Base-by-base conservation (phyloP, 257 asterid species). In the Euphrasia confusa region DNA sequence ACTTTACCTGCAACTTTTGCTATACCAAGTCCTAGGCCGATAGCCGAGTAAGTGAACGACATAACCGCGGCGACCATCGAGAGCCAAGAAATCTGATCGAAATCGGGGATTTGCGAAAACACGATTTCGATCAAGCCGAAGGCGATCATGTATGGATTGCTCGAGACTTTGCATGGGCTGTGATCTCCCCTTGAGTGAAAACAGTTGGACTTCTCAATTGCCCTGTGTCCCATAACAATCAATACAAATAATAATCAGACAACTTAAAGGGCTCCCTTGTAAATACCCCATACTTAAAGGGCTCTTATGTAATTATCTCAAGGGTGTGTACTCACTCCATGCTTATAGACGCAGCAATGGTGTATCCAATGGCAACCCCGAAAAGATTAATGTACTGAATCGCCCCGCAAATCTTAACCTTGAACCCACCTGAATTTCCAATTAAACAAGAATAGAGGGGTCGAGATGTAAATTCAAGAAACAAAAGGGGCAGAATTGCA, bases 331-430 rank as follows among this genome's bases (percentile, higher is more conserved):
- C 95, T 84, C 72, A 87, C 95, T 65, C 72, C 88, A 86, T 69
- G 80, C 95, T 86, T 55, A 86, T 86, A 18, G 95, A 77, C 3
- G 95, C 59, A 73, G 98, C 98, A 63, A 91, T 91, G 48, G 98
- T 91, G 60, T 91, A 91, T 13, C 98, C 95, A 54, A 91, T 65
- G 0, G 98, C 98, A 60, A 84, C 95, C 54, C 98, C 98, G 63
- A 91, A 84, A 24, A 91, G 87, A 84, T 91, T 91, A 49, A 79
- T 0, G 54, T 91, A 91, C 70, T 91, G 98, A 77, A 91, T 89
- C 52, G 86, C 83, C 12, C 98, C 98, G 70, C 98, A 91, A 42
- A 91, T 66, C 71, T 91, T 88, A 17, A 91, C 94, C 61, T 91
- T 80, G 64, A 84, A 79, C 28, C 96, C 96, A 60, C 98, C 98